Conservation (phyloP, 768 basidiomycete species). For the Phaeotremella skinneri region DNA sequence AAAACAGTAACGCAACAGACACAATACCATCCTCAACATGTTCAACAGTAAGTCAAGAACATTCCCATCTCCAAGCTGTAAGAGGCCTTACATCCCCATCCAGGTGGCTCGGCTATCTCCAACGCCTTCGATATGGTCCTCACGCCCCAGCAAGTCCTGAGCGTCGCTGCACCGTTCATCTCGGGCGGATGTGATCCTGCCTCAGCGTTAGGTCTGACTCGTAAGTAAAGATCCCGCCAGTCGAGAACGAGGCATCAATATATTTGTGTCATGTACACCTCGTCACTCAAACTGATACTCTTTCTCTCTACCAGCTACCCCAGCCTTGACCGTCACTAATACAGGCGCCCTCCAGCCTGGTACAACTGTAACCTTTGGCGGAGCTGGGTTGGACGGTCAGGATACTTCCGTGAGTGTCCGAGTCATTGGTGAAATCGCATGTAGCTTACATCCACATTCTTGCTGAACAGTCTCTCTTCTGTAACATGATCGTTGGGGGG, state of each 20-base stretch:
- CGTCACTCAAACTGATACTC: background rate
- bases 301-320: conserved; percentile 13
- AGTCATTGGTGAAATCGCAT: too few relatives aligned
- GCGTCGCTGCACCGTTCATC: conserved; percentile 29
- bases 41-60: conserved; percentile 12
- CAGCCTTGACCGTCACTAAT: conserved; percentile 20
- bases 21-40: conserved; percentile 19
- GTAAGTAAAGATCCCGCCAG: conserved; percentile 11
- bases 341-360: conserved; percentile 14
- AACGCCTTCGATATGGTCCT: conserved; percentile 28
- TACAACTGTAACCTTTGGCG: conserved; percentile 17
- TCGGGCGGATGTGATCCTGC: conserved; percentile 32
- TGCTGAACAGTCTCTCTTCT: conserved; percentile 15
- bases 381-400: conserved; percentile 7
- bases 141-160: conserved; percentile 26
- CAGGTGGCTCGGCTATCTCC: conserved; percentile 15
- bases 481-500: conserved; percentile 37
- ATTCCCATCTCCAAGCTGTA: background rate
- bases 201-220: conserved; percentile 21
- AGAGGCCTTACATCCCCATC: background rate
- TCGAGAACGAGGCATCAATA: too few relatives aligned
- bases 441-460: background rate
- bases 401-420: conserved; percentile 13
- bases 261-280: background rate
- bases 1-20: background rate